Evolutionary conservation across 768 basidiomycete species (phyloP).

Genomic region (Collybiopsis confluens): DNA sequence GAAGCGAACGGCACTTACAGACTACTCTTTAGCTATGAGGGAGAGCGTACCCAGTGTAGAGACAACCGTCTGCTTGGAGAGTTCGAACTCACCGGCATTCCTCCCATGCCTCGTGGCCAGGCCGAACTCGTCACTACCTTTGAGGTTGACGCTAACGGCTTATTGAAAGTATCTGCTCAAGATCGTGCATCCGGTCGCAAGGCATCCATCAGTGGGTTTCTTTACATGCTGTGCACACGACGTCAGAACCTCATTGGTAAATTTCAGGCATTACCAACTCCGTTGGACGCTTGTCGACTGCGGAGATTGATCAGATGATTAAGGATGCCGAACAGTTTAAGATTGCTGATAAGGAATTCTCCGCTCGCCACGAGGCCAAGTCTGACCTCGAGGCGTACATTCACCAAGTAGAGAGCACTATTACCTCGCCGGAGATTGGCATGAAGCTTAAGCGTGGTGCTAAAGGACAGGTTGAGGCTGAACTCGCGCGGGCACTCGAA

Average conservation of each 20-base stretch:
- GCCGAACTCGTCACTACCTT: constrained; percentile 99
- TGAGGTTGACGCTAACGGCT: constrained; percentile 99
- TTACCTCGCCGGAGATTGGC: constrained; percentile 93
- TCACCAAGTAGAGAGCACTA: constrained; percentile 94
- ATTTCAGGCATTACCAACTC: constrained; percentile 91
- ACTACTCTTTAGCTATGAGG: constrained; percentile 71
- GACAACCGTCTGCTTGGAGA: constrained; percentile 99
- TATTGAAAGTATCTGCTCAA: constrained; percentile 96
- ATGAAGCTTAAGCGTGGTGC: constrained; percentile 99
- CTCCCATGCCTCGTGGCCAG: constrained; percentile 98
- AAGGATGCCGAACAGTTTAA: constrained; percentile 99
- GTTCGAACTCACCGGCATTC: constrained; percentile 98
- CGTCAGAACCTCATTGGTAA: constrained; percentile 10
- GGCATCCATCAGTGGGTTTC: constrained; percentile 83
- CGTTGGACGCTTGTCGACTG: constrained; percentile 94
- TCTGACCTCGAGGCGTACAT: constrained; percentile 97
- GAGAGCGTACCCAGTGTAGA: constrained; percentile 98
- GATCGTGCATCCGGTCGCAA: constrained; percentile 99
- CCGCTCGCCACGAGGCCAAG: constrained; percentile 95
- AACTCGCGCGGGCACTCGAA: constrained; percentile 97
- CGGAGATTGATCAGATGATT: constrained; percentile 99
- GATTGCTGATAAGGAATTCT: constrained; percentile 96
- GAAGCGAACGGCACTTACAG: background rate
- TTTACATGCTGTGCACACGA: background rate
- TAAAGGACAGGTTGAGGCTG: constrained; percentile 90